Evolutionary conservation across 371 early-diverging fungal genomes (phyloP), one percentile per base, ranked within the genome.

Genomic region (Mucor irregularis): DNA sequence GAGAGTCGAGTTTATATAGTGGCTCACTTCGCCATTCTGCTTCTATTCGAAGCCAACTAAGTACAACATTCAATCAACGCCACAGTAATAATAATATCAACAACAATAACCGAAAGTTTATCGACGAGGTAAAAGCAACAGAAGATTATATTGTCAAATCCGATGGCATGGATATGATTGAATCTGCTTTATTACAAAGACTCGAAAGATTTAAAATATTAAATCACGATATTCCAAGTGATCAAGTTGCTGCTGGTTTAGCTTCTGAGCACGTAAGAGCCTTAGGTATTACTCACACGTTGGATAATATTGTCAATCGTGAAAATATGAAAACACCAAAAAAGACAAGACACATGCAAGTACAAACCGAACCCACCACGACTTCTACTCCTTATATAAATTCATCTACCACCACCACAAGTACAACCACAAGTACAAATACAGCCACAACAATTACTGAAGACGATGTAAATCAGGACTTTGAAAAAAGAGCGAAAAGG

Each of bases 181-280:
- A 71, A 35, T 54, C 65, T 10, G 75, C 66, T 10, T 35, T 75
- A 2, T 19, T 65, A 39, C 69, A 69, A 29, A 58, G 75, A 5
- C 33, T 75, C 40, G 69, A 75, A 37, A 57, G 72, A 14, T 62
- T 66, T 35, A 55, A 58, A 30, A 19, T 69, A 5, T 40, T 53
- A 6, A 37, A 69, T 19, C 43, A 49, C 17, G 58, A 62, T n/a
- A 54, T 57, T 8, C 77, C 77, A 4, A 71, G 77, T 34, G 64
- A 76, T 56, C 51, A 62, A 17, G 62, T 73, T 19, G 66, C 77
- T 40, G 47, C 54, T 38, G 61, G 57, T 28, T 40, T 76, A 47
- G 71, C 69, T 17, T 30, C 53, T 14, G 77, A 73, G 40, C 77
- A 76, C 58, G 61, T 73, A 14, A 60, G 74, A 17, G 77, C 77